Conservation (phyloP, 257 asterid genomes). For the Jacaranda copaia region DNA sequence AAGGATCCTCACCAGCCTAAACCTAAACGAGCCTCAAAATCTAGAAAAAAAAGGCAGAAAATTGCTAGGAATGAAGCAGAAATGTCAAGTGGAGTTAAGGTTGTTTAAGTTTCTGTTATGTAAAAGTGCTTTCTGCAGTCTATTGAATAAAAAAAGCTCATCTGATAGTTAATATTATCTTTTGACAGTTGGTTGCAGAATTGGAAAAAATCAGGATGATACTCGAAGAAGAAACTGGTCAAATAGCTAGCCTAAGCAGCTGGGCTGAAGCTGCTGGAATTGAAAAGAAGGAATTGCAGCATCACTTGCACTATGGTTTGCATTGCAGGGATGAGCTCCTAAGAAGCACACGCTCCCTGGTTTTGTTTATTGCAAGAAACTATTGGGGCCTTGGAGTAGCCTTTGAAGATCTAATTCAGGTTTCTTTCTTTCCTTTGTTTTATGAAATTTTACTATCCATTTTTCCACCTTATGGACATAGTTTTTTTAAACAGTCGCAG, state of each 20-base stretch:
- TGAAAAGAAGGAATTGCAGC: slow-evolving; percentile 63
- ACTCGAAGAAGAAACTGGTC: slow-evolving; percentile 69
- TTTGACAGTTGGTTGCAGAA: slow-evolving; percentile 69
- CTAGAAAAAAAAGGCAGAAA: slow-evolving; percentile 58
- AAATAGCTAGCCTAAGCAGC: slow-evolving; percentile 55
- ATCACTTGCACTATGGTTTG: slow-evolving; percentile 74
- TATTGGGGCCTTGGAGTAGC: slow-evolving; percentile 86
- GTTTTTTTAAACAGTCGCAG: neutral
- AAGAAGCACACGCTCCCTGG: slow-evolving; percentile 72
- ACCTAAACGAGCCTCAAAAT: slow-evolving; percentile 37
- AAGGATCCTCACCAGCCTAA: slow-evolving; percentile 33
- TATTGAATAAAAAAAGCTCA: slow-evolving; percentile 6
- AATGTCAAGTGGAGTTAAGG: slow-evolving; percentile 86
- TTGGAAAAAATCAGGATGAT: slow-evolving; percentile 64
- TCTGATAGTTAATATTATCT: slow-evolving; percentile 41
- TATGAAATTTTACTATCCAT: neutral
- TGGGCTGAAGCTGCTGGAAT: slow-evolving; percentile 90
- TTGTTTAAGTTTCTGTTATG: slow-evolving; percentile 45
- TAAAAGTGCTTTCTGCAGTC: slow-evolving; percentile 31
- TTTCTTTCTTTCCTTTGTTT: slow-evolving; percentile 27
- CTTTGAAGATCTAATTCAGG: slow-evolving; percentile 89
- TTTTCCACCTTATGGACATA: neutral
- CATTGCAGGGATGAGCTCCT: slow-evolving; percentile 85
- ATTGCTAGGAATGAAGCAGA: slow-evolving; percentile 73
- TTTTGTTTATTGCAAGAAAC: slow-evolving; percentile 73